A percentile compares a stretch with the other conserved stretches of the same genome.
These are phyloP conservation scores for Myrica gale DNA, from an alignment of 306 rosid genomes.

Conservation along the genomic window DNA sequence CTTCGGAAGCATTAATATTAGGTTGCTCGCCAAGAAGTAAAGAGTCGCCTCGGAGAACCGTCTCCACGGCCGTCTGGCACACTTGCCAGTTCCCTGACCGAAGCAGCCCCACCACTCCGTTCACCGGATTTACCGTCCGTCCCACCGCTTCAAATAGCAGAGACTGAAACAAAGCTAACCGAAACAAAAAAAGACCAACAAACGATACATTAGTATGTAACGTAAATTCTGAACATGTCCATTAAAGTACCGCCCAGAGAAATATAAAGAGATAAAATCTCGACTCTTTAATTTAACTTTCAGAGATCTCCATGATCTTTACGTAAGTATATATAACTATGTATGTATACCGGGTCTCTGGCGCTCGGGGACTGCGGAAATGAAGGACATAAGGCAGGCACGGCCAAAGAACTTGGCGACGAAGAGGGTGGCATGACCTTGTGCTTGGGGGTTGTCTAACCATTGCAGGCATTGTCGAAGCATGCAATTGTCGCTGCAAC, in stretches of 20 bases:
- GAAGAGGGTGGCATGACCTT: conserved; percentile 64
- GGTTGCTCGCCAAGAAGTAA: conserved; percentile 22
- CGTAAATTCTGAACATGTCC: background rate
- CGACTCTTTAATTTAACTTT: no score
- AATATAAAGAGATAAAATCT: no score
- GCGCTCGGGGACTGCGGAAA: conserved; percentile 48
- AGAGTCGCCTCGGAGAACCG: conserved; percentile 49
- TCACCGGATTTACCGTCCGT: conserved; percentile 73
- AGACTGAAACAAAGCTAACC: conserved; percentile 72
- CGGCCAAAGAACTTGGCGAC: conserved; percentile 84
- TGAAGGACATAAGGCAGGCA: conserved; percentile 68
- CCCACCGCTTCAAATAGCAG: conserved; percentile 82
- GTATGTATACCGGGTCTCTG: conserved; percentile 49
- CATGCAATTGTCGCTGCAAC: conserved; percentile 69
- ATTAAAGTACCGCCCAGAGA: no score
- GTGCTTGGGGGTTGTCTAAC: conserved; percentile 54
- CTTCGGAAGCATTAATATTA: background rate
- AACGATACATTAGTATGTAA: background rate
- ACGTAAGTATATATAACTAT: background rate
- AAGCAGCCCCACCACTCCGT: conserved; percentile 76
- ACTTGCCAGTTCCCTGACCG: conserved; percentile 77
- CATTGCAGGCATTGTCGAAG: conserved; percentile 49
- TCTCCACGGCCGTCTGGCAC: conserved; percentile 67
- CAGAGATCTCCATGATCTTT: no score
- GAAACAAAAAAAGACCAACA: background rate